Conservation (phyloP, 1,284 basidiomycete genomes). For the Lentinula novae-zelandiae region DNA sequence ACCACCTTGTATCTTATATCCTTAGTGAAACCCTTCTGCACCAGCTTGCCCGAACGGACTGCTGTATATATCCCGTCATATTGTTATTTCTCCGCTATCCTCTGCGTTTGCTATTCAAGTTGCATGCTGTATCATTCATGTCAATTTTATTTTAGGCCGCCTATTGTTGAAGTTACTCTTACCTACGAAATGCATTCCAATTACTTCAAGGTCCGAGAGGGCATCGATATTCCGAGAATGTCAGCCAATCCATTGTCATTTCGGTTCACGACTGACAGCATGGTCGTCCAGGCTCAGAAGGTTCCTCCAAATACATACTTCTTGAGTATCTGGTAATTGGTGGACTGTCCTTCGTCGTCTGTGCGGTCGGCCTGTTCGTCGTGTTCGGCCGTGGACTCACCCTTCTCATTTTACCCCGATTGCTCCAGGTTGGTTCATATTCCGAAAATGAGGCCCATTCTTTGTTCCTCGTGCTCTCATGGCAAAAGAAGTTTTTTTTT, state of each 20-base stretch:
- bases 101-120: background rate
- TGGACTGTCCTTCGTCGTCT: background rate
- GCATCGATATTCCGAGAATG: slow-evolving; percentile 2
- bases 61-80: background rate
- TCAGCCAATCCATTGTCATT: background rate
- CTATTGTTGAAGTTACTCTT: background rate
- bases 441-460: background rate
- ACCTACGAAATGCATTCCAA: background rate
- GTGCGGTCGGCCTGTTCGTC: background rate
- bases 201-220: background rate
- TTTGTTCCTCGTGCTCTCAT: background rate
- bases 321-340: background rate
- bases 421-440: background rate
- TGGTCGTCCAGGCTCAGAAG: background rate
- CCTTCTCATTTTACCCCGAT: background rate
- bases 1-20: background rate
- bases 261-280: background rate
- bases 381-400: background rate
- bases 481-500: background rate
- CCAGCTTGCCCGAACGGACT: background rate
- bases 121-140: slow-evolving; percentile 4
- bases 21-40: background rate
- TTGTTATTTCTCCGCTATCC: background rate
- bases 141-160: slow-evolving; percentile 3
- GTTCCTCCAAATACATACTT: background rate